These are phyloP conservation scores for Botrytis squamosa DNA, from an alignment of 2,329 filamentous ascomycete species.

Conservation along the genomic window DNA sequence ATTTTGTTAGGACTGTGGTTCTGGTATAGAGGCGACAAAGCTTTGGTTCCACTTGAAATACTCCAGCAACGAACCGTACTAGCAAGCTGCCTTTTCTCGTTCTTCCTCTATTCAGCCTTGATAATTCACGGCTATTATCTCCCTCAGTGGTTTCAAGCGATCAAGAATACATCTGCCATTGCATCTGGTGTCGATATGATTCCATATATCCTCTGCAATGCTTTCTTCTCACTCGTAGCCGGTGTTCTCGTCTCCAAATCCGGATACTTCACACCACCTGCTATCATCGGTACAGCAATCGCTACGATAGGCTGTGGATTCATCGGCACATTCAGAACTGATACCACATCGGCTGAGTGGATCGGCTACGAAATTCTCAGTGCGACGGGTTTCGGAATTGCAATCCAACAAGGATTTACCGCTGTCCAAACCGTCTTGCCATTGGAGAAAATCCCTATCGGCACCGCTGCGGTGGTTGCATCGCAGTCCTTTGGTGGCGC, in stretches of 20 bases:
- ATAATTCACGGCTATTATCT: conserved; percentile 37
- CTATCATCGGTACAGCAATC: conserved; percentile 29
- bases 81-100: conserved; percentile 32
- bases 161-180: conserved; percentile 26
- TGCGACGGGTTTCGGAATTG: conserved; percentile 34
- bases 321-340: conserved; percentile 39
- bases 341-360: conserved; percentile 46
- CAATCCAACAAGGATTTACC: conserved; percentile 35
- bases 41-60: conserved; percentile 48
- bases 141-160: conserved; percentile 35
- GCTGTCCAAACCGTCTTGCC: conserved; percentile 37
- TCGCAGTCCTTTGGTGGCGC: conserved; percentile 47
- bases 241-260: conserved; percentile 37
- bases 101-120: conserved; percentile 23
- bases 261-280: conserved; percentile 38
- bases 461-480: conserved; percentile 45
- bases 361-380: conserved; percentile 45
- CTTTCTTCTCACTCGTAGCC: conserved; percentile 36
- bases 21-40: conserved; percentile 45
- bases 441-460: conserved; percentile 44
- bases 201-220: conserved; percentile 31
- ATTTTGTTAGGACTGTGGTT: conserved; percentile 39
- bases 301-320: conserved; percentile 30
- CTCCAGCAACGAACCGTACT: conserved; percentile 41
- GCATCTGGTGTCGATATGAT: conserved; percentile 32